Base-by-base conservation (phyloP, 805 yeast species). In the Starmera caribaea region DNA sequence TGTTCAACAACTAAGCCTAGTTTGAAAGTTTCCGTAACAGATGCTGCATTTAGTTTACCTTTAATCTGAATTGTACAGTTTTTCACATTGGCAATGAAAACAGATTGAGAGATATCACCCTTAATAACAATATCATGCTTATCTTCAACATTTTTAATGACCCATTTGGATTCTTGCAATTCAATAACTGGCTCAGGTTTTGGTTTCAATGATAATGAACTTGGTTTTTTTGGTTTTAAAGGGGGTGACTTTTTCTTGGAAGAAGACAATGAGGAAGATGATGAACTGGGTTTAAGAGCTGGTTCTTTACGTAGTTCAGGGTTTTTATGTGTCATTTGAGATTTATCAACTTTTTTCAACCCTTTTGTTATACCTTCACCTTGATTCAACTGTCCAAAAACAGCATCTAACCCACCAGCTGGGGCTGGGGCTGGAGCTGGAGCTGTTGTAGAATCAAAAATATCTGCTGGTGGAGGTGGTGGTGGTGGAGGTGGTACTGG, bases 241-340 rank as follows among this genome's bases (percentile, higher is more conserved):
- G 96, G 95, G 36, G 71, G 66, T 12, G 64, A 51, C 48, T 71
- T 73, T 54, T 71, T 69, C 15, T 65, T 53, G 1, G 59, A 41
- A 8, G 58, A 41, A 3, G 54, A 32, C 2, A 67, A 58, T 3
- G 74, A 69, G 16, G 74, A 71, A 3, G 72, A 60, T 3, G 78
- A 69, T 5, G 74, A 60, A 21, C 26, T 21, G 17, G 15, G 24
- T 8, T 14, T 15, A 5, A 33, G 16, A 17, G 29, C 28, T 11
- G 35, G 15, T 17, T 26, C 28, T 10, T 66, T 71, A 53, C 96
- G 81, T 50, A 89, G 68, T 36, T 68, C 79, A 2, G 96, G 95
- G 60, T 88, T 86, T 63, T 87, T 88, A 62, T 87, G 96, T 16
- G 96, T 87, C 88, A 85, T 86, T 62, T 88, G 85, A 8, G 94